Conservation (phyloP, 352 stramenopile species). For the Elongisporangium prolatum region DNA sequence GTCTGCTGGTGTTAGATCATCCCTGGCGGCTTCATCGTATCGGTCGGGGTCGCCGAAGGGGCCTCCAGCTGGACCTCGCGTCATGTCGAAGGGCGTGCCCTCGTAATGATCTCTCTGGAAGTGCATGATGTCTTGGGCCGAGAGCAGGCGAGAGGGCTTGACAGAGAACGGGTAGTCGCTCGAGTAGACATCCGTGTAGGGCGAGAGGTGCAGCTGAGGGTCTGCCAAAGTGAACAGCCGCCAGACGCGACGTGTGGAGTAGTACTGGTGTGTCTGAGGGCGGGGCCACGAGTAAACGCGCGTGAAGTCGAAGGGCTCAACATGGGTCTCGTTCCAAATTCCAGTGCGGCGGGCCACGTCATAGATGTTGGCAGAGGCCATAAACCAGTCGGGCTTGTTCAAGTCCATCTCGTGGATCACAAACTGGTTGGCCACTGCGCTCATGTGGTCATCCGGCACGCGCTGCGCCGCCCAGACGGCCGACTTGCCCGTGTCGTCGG, state of each 20-base stretch:
- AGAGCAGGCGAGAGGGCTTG: conserved; percentile 42
- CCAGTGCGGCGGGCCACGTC: conserved; percentile 82
- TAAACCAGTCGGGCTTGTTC: conserved; percentile 72
- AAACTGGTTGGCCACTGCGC: conserved; percentile 92
- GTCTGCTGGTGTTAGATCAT: conserved; percentile 45
- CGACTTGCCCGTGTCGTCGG: conserved; percentile 90
- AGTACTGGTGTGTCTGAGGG: conserved; percentile 57
- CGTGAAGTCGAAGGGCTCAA: conserved; percentile 87
- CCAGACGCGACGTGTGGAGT: conserved; percentile 90
- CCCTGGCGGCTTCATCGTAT: conserved; percentile 58
- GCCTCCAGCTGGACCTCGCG: conserved; percentile 60
- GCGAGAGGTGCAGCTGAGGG: conserved; percentile 60
- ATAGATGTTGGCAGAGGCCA: conserved; percentile 87
- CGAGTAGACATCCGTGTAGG: conserved; percentile 66
- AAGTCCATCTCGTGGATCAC: conserved; percentile 88
- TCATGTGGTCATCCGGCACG: conserved; percentile 83
- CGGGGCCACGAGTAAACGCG: conserved; percentile 74
- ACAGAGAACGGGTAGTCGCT: conserved; percentile 89
- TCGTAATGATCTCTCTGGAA: conserved; percentile 94
- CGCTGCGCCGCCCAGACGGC: conserved; percentile 93
- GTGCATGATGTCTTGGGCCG: conserved; percentile 83
- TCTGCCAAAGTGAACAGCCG: conserved; percentile 82
- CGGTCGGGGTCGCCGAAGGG: conserved; percentile 91
- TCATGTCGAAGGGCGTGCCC: conserved; percentile 90
- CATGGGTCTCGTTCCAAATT: conserved; percentile 58